Evolutionary conservation across 2,329 filamentous ascomycete genomes (phyloP), one percentile per base, ranked within the genome.

Genomic region (Trichoderma atroviride): DNA sequence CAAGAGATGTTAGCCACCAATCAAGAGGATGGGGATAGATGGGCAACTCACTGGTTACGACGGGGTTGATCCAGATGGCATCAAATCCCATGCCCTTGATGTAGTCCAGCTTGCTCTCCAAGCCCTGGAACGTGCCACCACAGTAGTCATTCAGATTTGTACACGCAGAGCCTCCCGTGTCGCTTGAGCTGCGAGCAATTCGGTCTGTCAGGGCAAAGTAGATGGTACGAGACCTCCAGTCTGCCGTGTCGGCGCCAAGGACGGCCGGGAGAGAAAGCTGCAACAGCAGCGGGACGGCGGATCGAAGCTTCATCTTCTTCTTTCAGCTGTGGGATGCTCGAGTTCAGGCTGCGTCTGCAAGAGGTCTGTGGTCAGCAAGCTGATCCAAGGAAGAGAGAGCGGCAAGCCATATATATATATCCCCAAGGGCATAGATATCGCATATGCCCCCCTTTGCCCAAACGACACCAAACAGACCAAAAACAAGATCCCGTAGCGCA

Each of bases 21-120:
- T n/a, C 5, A 22, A 29, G 33, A 2, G 16, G 13, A 47, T 2
- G n/a, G 40, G n/a, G 19, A 4, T 1, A 19, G n/a, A 24, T 24
- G 4, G n/a, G 11, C n/a, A 29, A 76, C 80, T 70, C 74, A 82
- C 81, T 83, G 1, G 78, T 74, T 1, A 86, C 83, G n/a, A 89
- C 81, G 0, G 87, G 87, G 2, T 86, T 87, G 71, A 89, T 87
- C 84, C 86, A 85, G 61, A 88, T 79, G 52, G 86, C 86, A 68
- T 85, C 84, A 71, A 88, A 88, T 29, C 86, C 87, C 84, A 89
- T 86, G 60, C 83, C 83, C 74, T 87, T 82, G 75, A 90, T 89
- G 75, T 90, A 90, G 76, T 89, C 88, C 52, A 90, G 82, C 71
- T 87, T 83, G 70, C 85, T 82, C 72, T 85, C 82, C 35, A 91